phyloP scores from a whole-genome alignment of 179 eudicot species.

The Actinidia arguta region DNA sequence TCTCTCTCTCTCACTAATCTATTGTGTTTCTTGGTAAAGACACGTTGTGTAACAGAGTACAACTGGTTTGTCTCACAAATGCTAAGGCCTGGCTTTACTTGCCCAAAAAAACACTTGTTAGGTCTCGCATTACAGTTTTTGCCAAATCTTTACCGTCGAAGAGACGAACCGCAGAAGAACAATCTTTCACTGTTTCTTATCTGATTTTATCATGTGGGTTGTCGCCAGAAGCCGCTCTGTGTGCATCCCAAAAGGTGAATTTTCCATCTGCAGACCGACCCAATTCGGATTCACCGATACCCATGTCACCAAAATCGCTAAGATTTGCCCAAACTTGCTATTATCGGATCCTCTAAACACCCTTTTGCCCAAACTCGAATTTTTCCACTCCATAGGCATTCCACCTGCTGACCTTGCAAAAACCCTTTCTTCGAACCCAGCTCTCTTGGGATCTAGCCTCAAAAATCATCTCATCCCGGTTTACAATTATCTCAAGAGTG shows the following conservation, averaged over 20 bases:
- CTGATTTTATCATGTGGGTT: slow-evolving; percentile 11
- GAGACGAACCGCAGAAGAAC: background rate
- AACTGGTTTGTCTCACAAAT: background rate
- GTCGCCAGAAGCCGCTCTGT: slow-evolving; percentile 3
- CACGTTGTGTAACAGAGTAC: background rate
- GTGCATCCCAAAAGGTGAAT: background rate
- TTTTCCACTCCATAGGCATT: background rate
- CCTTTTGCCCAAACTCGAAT: slow-evolving; percentile 18
- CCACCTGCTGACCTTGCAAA: background rate
- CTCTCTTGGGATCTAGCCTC: background rate
- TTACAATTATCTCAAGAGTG: background rate
- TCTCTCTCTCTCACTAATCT: no score
- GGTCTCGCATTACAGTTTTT: no score
- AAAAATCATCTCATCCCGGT: background rate
- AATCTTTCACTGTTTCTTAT: slow-evolving; percentile 7
- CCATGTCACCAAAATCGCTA: background rate
- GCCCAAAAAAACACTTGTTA: background rate
- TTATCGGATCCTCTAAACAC: background rate
- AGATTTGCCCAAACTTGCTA: background rate
- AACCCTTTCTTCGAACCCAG: background rate
- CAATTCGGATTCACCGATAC: slow-evolving; percentile 14
- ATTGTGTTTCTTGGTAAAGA: no score
- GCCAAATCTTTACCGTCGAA: background rate
- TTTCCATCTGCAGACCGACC: background rate
- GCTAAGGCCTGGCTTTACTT: background rate